Percentiles rank a stretch among this genome's conserved stretches.
phyloP scores from a whole-genome alignment of 2,329 filamentous ascomycete species.

The Dactylellina drechsleri region DNA sequence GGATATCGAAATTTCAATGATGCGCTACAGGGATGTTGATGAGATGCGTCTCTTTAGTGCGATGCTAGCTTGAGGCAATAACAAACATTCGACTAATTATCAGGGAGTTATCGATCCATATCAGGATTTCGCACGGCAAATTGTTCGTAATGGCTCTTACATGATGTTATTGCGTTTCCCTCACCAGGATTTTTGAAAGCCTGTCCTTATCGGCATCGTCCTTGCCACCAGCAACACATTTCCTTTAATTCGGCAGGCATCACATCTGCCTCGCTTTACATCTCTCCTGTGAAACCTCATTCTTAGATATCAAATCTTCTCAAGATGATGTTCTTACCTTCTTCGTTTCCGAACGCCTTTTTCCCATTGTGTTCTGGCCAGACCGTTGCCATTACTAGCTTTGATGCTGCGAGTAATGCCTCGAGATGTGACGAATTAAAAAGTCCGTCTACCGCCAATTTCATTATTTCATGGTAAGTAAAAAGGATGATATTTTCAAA shows the following conservation, averaged over 20 bases:
- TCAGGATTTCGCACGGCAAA: conserved; percentile 40
- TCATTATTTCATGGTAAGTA: conserved; percentile 35
- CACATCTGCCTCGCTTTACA: conserved; percentile 2
- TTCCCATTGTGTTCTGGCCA: conserved; percentile 12
- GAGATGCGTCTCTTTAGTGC: conserved; percentile 12
- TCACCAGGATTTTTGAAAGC: too few relatives aligned
- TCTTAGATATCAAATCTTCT: not conserved
- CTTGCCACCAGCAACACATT: conserved; percentile 6
- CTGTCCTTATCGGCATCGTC: conserved; percentile 1
- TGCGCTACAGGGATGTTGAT: conserved; percentile 12
- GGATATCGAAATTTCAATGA: not conserved
- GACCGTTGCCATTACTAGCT: not conserved
- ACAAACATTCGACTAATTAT: conserved; percentile 1
- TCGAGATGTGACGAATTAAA: conserved; percentile 45
- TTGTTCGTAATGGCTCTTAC: conserved; percentile 30
- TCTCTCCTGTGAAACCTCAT: not conserved
- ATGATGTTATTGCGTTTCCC: not conserved
- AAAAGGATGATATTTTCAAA: too few relatives aligned
- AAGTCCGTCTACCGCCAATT: conserved; percentile 32
- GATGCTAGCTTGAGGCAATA: conserved; percentile 30
- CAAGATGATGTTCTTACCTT: conserved; percentile 41
- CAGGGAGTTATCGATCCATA: conserved; percentile 18
- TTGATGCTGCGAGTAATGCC: not conserved
- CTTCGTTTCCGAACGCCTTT: conserved; percentile 30
- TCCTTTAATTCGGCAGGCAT: not conserved